Percentiles rank a stretch among this genome's conserved stretches.
These are phyloP conservation scores for Colletotrichum aenigma DNA, from an alignment of 2,329 filamentous ascomycete genomes.

Conservation along the genomic window DNA sequence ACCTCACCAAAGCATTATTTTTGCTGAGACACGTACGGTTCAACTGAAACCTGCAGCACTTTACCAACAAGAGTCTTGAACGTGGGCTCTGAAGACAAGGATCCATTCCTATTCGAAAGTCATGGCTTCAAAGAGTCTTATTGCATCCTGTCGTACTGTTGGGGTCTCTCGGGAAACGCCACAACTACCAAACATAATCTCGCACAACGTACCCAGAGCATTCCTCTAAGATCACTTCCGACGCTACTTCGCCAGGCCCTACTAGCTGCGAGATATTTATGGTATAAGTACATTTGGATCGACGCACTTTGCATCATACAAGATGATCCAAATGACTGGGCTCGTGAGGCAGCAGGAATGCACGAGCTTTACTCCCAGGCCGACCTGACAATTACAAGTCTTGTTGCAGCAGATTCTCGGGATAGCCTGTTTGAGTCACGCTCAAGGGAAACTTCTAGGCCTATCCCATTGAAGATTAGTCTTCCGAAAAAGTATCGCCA, in stretches of 20 bases:
- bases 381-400: not conserved
- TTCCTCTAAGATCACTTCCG: not conserved
- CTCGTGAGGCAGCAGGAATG: not conserved
- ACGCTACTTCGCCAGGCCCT: not conserved
- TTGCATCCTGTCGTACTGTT: not conserved
- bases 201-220: not conserved
- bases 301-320: not conserved
- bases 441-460: accelerated
- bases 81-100: not conserved
- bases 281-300: not conserved
- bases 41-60: not conserved
- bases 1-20: not conserved
- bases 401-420: not conserved
- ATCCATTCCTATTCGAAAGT: not conserved
- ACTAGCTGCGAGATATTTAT: not conserved
- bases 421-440: not conserved
- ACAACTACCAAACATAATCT: not conserved
- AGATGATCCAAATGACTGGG: not conserved
- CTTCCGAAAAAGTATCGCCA: not conserved
- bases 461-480: accelerated
- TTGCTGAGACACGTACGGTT: not conserved
- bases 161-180: not conserved
- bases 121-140: not conserved
- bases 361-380: not conserved
- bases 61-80: not conserved